These are phyloP conservation scores for Cenchrus americanus DNA, from an alignment of 176 grass and related monocot genomes.

Conservation along the genomic window DNA sequence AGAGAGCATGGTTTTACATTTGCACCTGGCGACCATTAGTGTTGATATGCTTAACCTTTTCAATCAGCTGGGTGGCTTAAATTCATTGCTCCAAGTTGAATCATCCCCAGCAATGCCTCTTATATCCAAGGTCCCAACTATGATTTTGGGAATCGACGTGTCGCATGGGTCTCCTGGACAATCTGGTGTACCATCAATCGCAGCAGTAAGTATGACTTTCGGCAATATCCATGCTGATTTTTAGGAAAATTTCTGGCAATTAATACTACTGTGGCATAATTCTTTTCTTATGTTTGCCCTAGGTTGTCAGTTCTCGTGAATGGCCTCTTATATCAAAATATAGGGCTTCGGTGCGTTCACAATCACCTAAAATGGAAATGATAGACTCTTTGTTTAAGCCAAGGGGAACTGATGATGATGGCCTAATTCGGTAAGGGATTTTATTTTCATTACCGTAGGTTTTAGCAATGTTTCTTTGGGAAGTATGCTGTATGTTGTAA, in stretches of 20 bases:
- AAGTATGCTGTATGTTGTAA: not conserved
- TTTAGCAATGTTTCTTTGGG: not conserved
- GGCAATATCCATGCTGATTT: not conserved
- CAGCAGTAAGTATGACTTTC: constrained; percentile 56
- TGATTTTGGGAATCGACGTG: constrained; percentile 92
- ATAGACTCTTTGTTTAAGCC: constrained; percentile 90
- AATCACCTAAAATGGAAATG: constrained; percentile 85
- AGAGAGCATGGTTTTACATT: not conserved
- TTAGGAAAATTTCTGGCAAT: not conserved
- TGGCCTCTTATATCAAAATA: constrained; percentile 93
- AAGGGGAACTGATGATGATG: constrained; percentile 54
- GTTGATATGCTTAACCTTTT: not conserved
- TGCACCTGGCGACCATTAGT: not conserved
- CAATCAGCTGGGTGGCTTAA: constrained; percentile 80
- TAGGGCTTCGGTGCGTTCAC: constrained; percentile 82
- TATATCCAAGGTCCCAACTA: constrained; percentile 68
- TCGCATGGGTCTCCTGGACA: constrained; percentile 84
- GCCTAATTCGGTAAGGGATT: constrained; percentile 57
- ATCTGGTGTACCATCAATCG: constrained; percentile 83
- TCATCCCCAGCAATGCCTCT: constrained; percentile 57
- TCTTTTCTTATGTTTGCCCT: constrained; percentile 11
- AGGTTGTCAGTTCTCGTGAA: constrained; percentile 90
- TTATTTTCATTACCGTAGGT: constrained; percentile 8
- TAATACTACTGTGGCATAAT: not conserved
- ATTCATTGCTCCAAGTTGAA: constrained; percentile 75